Percentiles rank a stretch among this genome's conserved stretches.
Evolutionary conservation across 306 rosid genomes (phyloP).

Genomic region (Vigna angularis): DNA sequence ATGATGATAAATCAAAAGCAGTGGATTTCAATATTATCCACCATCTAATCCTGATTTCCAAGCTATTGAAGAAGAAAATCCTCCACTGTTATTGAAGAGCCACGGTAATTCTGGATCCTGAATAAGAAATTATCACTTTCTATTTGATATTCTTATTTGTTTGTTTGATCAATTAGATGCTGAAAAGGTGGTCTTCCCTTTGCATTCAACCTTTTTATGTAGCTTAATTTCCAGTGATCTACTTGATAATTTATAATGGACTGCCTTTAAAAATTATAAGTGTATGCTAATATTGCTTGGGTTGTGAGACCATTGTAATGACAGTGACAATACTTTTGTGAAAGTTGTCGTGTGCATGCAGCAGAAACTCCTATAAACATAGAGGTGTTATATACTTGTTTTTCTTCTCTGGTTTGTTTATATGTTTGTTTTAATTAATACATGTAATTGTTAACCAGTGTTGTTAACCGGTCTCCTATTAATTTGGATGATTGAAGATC

Average conservation of each 20-base stretch:
- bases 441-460: too few species aligned
- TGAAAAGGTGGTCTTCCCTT: constrained; percentile 11
- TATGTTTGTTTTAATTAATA: too few species aligned
- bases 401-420: too few species aligned
- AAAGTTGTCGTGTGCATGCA: constrained; percentile 15
- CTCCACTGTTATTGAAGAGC: constrained; percentile 54
- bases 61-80: constrained; percentile 58
- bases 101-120: constrained; percentile 66
- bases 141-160: constrained; percentile 27
- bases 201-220: not conserved
- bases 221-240: not conserved
- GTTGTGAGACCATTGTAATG: not conserved
- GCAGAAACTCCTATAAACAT: not conserved
- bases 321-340: not conserved
- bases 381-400: too few species aligned
- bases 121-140: constrained; percentile 11
- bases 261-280: constrained; percentile 4
- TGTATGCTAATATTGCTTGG: not conserved
- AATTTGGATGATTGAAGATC: too few species aligned
- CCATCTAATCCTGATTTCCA: constrained; percentile 73
- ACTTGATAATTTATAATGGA: not conserved
- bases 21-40: constrained; percentile 69
- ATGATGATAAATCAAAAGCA: constrained; percentile 61
- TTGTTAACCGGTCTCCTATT: too few species aligned
- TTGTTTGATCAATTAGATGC: constrained; percentile 8